Conservation (phyloP, 352 stramenopile genomes). For the Blastocystis sp. region DNA sequence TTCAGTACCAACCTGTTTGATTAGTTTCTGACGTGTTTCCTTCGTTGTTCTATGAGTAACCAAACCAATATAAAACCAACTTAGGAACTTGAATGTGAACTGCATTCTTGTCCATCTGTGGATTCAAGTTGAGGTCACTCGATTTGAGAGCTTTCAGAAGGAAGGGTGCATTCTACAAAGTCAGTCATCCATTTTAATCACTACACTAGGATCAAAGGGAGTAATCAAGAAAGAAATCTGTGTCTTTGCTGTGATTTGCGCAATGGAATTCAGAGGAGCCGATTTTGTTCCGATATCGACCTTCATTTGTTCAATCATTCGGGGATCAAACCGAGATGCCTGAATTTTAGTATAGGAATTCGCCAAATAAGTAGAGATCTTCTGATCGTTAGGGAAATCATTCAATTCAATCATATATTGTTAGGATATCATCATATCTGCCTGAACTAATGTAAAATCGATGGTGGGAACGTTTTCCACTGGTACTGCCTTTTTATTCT, state of each 20-base stretch:
- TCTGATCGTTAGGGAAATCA: neutral
- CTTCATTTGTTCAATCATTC: slow-evolving; percentile 57
- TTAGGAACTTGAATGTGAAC: slow-evolving; percentile 49
- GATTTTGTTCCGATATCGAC: neutral
- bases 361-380: slow-evolving; percentile 14
- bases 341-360: slow-evolving; percentile 53
- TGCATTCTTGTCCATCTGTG: slow-evolving; percentile 40
- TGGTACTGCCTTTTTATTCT: neutral
- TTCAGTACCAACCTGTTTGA: slow-evolving; percentile 35
- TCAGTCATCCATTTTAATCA: neutral
- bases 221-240: slow-evolving; percentile 42
- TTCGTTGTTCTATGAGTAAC: slow-evolving; percentile 40
- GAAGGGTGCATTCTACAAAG: slow-evolving; percentile 23
- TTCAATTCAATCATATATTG: no score
- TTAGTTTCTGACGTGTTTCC: slow-evolving; percentile 59
- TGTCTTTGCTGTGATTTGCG: slow-evolving; percentile 39
- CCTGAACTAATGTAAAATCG: neutral
- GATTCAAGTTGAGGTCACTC: slow-evolving; percentile 53
- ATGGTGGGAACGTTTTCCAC: neutral
- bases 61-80: neutral
- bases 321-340: slow-evolving; percentile 31
- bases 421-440: slow-evolving; percentile 60
- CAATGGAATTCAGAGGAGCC: slow-evolving; percentile 7
- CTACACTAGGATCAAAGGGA: slow-evolving; percentile 46
- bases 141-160: slow-evolving; percentile 34